A percentile compares a stretch with the other conserved stretches of the same genome.
These are phyloP conservation scores for Brachypodium distachyon DNA, from an alignment of 202 grass and related monocot species.

Conservation along the genomic window DNA sequence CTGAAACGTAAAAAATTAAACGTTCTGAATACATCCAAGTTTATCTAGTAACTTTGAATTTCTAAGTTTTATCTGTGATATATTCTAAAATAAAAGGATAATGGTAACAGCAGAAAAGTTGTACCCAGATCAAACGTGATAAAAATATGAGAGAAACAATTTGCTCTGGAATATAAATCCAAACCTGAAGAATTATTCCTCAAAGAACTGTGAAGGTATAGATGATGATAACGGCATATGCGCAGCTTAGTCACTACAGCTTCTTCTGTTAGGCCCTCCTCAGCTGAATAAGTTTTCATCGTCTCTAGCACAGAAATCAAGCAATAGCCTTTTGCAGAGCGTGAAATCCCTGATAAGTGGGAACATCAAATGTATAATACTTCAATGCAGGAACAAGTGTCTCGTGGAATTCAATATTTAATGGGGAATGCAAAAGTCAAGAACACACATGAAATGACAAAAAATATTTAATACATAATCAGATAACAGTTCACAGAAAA, in stretches of 20 bases:
- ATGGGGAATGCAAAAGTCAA: slow-evolving; percentile 2
- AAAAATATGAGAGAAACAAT: not conserved
- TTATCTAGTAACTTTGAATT: not conserved
- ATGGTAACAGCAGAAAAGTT: not conserved
- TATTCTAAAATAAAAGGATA: slow-evolving; percentile 12
- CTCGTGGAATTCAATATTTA: not conserved
- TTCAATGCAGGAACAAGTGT: not conserved
- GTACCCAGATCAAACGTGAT: not conserved
- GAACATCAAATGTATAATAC: slow-evolving; percentile 20
- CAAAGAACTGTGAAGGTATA: slow-evolving; percentile 85
- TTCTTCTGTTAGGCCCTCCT: slow-evolving; percentile 93
- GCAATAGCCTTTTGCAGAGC: slow-evolving; percentile 91
- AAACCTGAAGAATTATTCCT: slow-evolving; percentile 93
- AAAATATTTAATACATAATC: not conserved
- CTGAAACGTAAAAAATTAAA: not conserved
- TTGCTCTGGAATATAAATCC: slow-evolving; percentile 1
- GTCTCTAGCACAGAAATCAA: slow-evolving; percentile 89
- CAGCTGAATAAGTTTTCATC: slow-evolving; percentile 94
- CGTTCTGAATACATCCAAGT: not conserved
- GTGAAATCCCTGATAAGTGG: slow-evolving; percentile 63
- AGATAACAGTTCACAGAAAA: not conserved
- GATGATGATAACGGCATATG: slow-evolving; percentile 71
- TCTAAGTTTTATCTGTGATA: not conserved
- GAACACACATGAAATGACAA: not conserved
- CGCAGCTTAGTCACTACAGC: slow-evolving; percentile 83